A percentile compares a stretch with the other conserved stretches of the same genome.
phyloP scores from a whole-genome alignment of 2,329 filamentous ascomycete genomes.

The Stylonectria norvegica region DNA sequence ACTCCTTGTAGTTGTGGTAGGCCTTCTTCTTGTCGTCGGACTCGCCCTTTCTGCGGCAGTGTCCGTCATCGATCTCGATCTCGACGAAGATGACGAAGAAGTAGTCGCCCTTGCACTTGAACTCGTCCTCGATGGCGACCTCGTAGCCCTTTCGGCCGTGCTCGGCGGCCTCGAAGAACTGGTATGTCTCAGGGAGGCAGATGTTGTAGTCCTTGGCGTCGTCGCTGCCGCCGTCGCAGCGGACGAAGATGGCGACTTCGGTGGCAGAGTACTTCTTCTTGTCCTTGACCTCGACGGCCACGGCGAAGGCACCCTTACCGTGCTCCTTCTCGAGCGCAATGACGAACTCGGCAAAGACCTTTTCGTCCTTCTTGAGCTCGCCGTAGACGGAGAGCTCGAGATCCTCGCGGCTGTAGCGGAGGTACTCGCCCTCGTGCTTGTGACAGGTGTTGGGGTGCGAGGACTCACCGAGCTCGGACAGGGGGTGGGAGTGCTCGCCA shows the following conservation, averaged over 20 bases:
- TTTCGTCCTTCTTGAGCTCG: conserved; percentile 1
- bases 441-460: conserved; percentile 19
- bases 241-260: conserved; percentile 13
- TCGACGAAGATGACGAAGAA: conserved; percentile 23
- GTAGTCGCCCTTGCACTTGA: conserved; percentile 22
- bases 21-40: too few relatives aligned
- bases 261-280: conserved; percentile 11
- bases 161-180: conserved; percentile 14
- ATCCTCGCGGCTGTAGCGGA: conserved; percentile 12
- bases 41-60: too few relatives aligned
- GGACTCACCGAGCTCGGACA: conserved; percentile 8
- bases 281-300: conserved; percentile 14
- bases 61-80: conserved; percentile 18
- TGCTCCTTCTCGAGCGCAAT: conserved; percentile 8
- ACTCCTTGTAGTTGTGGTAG: conserved; percentile 7
- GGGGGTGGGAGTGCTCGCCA: conserved; percentile 2
- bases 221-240: conserved; percentile 15
- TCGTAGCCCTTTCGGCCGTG: conserved; percentile 17
- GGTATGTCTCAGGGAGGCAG: conserved; percentile 21
- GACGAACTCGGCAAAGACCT: neutral
- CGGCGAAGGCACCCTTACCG: conserved; percentile 9
- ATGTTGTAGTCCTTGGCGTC: conserved; percentile 13
- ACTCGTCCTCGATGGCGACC: conserved; percentile 19
- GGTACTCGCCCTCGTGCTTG: conserved; percentile 14
- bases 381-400: conserved; percentile 15